These are phyloP conservation scores for Rhododendron griersonianum DNA, from an alignment of 148 eudicot genomes.

Conservation along the genomic window DNA sequence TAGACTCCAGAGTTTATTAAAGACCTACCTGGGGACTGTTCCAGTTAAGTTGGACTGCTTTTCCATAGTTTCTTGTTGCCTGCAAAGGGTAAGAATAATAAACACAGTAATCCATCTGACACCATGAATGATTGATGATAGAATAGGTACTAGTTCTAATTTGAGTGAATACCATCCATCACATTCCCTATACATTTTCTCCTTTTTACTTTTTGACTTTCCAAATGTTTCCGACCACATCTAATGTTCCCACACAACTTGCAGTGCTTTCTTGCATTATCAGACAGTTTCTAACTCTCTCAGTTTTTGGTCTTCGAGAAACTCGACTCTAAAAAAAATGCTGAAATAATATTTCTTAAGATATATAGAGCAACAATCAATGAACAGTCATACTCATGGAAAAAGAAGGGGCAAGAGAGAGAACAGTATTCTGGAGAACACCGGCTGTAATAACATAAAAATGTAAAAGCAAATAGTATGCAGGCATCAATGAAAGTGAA, in stretches of 20 bases:
- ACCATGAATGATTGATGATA: background rate
- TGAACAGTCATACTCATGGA: background rate
- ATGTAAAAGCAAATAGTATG: background rate
- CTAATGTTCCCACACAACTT: background rate
- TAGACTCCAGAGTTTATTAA: background rate
- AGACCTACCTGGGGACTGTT: constrained; percentile 86
- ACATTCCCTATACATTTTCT: background rate
- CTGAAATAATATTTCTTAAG: no score
- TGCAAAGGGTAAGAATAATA: constrained; percentile 27
- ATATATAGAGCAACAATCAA: background rate
- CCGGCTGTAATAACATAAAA: background rate
- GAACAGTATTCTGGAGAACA: background rate
- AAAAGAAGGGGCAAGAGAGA: background rate
- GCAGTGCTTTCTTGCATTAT: background rate
- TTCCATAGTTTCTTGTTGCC: constrained; percentile 86
- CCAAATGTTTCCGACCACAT: background rate
- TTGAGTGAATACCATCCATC: background rate
- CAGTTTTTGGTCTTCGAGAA: background rate
- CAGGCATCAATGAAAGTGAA: background rate
- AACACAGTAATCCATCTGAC: background rate
- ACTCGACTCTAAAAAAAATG: background rate
- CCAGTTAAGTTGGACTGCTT: constrained; percentile 90
- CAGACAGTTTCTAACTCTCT: background rate
- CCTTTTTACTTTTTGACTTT: background rate
- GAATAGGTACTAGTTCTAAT: background rate